These are phyloP conservation scores for Nephromyces sp. DNA, from an alignment of 169 alveolate species.

Conservation along the genomic window DNA sequence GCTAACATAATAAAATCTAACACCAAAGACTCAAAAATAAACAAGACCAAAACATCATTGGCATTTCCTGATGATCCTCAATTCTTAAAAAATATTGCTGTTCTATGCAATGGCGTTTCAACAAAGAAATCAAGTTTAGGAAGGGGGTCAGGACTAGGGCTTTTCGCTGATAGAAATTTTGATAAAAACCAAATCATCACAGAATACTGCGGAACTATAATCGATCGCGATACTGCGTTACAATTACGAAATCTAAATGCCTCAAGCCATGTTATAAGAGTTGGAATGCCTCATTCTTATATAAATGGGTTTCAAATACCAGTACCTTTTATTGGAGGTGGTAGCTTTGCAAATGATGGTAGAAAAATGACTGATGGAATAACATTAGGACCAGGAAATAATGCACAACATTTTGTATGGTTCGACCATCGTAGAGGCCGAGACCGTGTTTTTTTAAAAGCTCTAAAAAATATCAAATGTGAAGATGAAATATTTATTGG, in stretches of 20 bases:
- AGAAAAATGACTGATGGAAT: constrained; percentile 24
- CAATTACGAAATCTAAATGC: constrained; percentile 18
- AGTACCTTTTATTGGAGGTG: constrained; percentile 18
- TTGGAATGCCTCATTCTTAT: constrained; percentile 30
- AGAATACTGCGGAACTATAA: constrained; percentile 23
- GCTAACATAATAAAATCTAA: neutral
- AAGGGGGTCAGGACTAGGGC: constrained; percentile 26
- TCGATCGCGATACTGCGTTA: constrained; percentile 24
- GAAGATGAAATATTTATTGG: constrained; percentile 24
- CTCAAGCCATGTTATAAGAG: constrained; percentile 28
- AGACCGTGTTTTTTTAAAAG: constrained; percentile 22
- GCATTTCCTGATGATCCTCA: neutral
- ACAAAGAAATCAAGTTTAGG: constrained; percentile 18
- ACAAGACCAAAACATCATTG: neutral
- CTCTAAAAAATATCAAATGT: constrained; percentile 6
- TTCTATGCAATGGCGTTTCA: neutral
- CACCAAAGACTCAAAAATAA: neutral
- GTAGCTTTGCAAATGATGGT: constrained; percentile 34
- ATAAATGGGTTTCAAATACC: constrained; percentile 25
- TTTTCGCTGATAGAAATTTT: constrained; percentile 8
- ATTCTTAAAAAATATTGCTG: neutral
- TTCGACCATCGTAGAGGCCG: constrained; percentile 20
- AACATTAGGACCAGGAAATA: constrained; percentile 28
- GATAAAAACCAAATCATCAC: constrained; percentile 1
- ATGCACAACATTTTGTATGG: constrained; percentile 17